Conservation (phyloP, 306 rosid genomes). For the Quercus glauca region DNA sequence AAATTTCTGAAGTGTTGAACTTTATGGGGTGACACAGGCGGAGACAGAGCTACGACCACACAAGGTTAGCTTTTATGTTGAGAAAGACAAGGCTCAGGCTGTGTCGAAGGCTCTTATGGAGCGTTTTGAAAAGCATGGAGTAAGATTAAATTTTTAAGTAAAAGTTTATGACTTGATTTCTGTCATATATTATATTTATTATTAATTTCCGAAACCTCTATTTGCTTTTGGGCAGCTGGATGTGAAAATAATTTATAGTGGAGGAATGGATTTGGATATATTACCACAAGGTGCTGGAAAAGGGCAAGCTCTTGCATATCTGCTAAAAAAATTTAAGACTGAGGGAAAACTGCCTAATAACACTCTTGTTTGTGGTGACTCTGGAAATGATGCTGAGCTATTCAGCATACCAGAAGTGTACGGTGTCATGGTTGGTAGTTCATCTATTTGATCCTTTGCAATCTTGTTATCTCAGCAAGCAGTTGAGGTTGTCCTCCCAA, state of each 20-base stretch:
- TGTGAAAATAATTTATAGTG: conserved; percentile 93
- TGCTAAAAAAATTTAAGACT: conserved; percentile 68
- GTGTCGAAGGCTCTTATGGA: conserved; percentile 71
- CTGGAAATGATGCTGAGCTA: conserved; percentile 97
- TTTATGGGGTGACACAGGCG: conserved; percentile 50
- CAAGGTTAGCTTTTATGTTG: conserved; percentile 84
- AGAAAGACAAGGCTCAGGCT: conserved; percentile 69
- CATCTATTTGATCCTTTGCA: conserved; percentile 17
- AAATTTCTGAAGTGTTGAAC: conserved; percentile 16
- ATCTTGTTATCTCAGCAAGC: not conserved
- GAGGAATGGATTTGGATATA: conserved; percentile 95
- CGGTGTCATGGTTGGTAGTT: conserved; percentile 92
- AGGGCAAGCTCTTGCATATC: conserved; percentile 98
- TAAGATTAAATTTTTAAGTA: conserved; percentile 32
- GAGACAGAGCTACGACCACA: conserved; percentile 88
- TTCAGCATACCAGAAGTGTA: conserved; percentile 83
- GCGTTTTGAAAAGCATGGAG: conserved; percentile 61
- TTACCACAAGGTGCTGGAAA: conserved; percentile 93
- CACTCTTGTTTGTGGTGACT: conserved; percentile 96
- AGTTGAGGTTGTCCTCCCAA: conserved; percentile 9
- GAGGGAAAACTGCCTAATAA: conserved; percentile 65
- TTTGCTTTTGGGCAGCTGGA: conserved; percentile 66
- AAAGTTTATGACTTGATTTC: not conserved
- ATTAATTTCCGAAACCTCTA: conserved; percentile 14
- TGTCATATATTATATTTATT: conserved; percentile 1